phyloP scores from a whole-genome alignment of 805 yeast species.

The Candida sanyiensis region DNA sequence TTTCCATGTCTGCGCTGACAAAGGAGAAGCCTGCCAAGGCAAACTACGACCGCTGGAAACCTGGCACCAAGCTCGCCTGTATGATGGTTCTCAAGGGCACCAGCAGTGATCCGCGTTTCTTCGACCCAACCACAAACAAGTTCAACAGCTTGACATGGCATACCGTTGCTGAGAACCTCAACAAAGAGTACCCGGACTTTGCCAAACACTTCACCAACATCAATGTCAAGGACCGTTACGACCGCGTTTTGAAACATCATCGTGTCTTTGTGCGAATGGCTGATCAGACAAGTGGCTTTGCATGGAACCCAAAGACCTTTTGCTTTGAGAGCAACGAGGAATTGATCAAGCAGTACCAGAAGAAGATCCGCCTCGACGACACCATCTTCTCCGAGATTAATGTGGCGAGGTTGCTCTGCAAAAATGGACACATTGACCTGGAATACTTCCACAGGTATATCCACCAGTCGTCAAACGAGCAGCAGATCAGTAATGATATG shows the following conservation, averaged over 20 bases:
- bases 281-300: constrained; percentile 16
- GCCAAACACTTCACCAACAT: constrained; percentile 25
- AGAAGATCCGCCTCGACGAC: constrained; percentile 13
- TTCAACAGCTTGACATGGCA: constrained; percentile 23
- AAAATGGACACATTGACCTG: constrained; percentile 24
- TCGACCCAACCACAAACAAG: constrained; percentile 13
- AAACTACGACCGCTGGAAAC: constrained; percentile 27
- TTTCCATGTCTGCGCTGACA: not conserved
- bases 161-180: constrained; percentile 23
- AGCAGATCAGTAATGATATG: constrained; percentile 13
- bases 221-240: constrained; percentile 26
- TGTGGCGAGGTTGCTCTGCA: constrained; percentile 19
- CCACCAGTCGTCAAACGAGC: constrained; percentile 9
- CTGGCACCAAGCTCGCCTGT: constrained; percentile 25
- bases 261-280: constrained; percentile 23
- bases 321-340: constrained; percentile 17
- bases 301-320: constrained; percentile 21
- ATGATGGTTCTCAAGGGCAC: constrained; percentile 22
- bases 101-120: constrained; percentile 17
- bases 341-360: constrained; percentile 13
- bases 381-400: constrained; percentile 15
- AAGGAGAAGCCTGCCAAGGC: constrained; percentile 7
- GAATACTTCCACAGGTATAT: constrained; percentile 25
- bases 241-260: constrained; percentile 24
- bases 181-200: constrained; percentile 23